phyloP scores from a whole-genome alignment of 1,284 basidiomycete genomes.

The Pascua sp. region DNA sequence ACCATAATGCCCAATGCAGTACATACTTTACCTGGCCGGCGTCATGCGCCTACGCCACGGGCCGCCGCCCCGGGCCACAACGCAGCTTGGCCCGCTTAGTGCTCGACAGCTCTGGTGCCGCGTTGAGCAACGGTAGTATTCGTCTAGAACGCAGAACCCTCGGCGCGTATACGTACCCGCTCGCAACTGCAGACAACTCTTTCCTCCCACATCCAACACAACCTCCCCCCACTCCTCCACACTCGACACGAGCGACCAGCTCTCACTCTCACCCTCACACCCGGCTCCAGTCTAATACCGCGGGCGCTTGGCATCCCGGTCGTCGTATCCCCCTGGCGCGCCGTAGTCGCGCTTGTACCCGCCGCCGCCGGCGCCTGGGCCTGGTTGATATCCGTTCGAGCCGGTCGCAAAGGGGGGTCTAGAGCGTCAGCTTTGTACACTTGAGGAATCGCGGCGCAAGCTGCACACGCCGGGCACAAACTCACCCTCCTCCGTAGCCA shows the following conservation, averaged over 20 bases:
- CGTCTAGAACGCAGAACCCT: background rate
- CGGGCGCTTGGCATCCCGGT: conserved; percentile 72
- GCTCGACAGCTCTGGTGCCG: background rate
- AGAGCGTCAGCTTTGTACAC: too few relatives aligned
- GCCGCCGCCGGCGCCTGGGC: conserved; percentile 13
- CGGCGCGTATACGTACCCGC: background rate
- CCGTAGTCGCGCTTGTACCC: conserved; percentile 43
- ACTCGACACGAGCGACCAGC: too few relatives aligned
- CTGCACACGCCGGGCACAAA: background rate
- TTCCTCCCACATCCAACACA: background rate
- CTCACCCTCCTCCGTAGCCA: conserved; percentile 20
- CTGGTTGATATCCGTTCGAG: too few relatives aligned
- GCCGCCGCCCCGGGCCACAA: background rate
- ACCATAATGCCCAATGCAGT: background rate
- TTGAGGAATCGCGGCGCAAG: too few relatives aligned
- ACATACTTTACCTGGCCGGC: conserved; percentile 1
- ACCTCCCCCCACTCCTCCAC: background rate
- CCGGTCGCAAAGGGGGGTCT: too few relatives aligned
- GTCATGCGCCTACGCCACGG: background rate
- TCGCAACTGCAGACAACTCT: background rate
- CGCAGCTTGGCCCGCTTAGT: too few relatives aligned
- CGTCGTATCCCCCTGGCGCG: conserved; percentile 60
- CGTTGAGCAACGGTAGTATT: background rate
- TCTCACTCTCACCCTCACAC: background rate
- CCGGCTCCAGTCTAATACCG: conserved; percentile 56